phyloP scores from a whole-genome alignment of 1,139 yeast species.

The Blastobotrys apis region DNA sequence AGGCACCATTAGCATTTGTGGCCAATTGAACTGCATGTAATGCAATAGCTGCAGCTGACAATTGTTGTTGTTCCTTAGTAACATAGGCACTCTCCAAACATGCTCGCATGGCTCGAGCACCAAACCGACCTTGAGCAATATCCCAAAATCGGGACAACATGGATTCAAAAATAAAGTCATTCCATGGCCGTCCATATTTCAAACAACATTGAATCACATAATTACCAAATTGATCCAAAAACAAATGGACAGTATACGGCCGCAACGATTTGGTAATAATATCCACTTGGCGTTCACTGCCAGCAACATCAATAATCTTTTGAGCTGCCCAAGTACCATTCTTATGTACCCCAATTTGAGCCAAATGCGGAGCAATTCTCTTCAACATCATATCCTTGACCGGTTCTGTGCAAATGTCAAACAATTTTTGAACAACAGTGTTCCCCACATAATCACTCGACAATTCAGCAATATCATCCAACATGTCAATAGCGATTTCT shows the following conservation, averaged over 20 bases:
- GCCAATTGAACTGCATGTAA: slow-evolving; percentile 77
- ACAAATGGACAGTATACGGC: slow-evolving; percentile 79
- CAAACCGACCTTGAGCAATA: slow-evolving; percentile 85
- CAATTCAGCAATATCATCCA: slow-evolving; percentile 84
- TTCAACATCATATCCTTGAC: slow-evolving; percentile 79
- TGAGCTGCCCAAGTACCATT: slow-evolving; percentile 99
- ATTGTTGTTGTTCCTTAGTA: slow-evolving; percentile 61
- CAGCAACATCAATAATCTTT: slow-evolving; percentile 77
- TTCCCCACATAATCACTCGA: slow-evolving; percentile 93
- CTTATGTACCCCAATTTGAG: slow-evolving; percentile 92
- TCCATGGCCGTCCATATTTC: slow-evolving; percentile 83
- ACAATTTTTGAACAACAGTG: slow-evolving; percentile 89
- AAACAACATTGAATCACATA: slow-evolving; percentile 93
- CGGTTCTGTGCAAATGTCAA: slow-evolving; percentile 64
- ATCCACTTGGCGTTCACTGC: slow-evolving; percentile 63
- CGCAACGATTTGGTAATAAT: slow-evolving; percentile 66
- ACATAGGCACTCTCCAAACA: slow-evolving; percentile 74
- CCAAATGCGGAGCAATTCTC: slow-evolving; percentile 70
- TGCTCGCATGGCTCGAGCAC: slow-evolving; percentile 92
- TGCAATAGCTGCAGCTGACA: slow-evolving; percentile 77
- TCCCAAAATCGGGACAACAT: slow-evolving; percentile 74
- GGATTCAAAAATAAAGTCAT: slow-evolving; percentile 84
- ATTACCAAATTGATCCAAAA: slow-evolving; percentile 95
- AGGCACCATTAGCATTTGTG: slow-evolving; percentile 80
- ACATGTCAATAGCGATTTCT: slow-evolving; percentile 77